Conservation (phyloP, 129 eudicot species). For the Pittosporum tobira region DNA sequence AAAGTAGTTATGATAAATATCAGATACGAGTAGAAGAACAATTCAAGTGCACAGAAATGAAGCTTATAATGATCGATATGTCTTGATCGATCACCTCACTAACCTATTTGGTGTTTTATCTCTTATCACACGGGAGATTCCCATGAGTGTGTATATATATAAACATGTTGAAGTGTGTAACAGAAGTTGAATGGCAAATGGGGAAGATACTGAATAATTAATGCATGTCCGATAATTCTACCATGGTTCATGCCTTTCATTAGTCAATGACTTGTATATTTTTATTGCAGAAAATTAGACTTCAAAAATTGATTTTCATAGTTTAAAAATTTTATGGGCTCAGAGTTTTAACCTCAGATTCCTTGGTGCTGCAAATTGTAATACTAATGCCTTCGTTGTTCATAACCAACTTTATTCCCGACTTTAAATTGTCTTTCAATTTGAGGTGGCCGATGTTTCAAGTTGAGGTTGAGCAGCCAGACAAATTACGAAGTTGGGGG, state of each 20-base stretch:
- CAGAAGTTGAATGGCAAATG: not conserved
- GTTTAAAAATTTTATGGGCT: not conserved
- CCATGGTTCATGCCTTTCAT: not conserved
- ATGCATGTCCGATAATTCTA: not conserved
- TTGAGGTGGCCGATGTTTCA: too few relatives aligned
- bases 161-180: not conserved
- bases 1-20: not conserved
- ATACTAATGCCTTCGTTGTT: not conserved
- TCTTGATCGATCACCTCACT: conserved; percentile 2
- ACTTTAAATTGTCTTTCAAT: not conserved
- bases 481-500: not conserved
- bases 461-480: too few relatives aligned
- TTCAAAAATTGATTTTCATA: too few relatives aligned
- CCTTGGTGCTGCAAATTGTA: not conserved
- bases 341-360: not conserved
- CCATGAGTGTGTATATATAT: not conserved
- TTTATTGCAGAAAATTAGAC: too few relatives aligned
- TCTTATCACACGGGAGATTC: not conserved
- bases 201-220: not conserved
- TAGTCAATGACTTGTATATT: too few relatives aligned
- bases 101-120: not conserved
- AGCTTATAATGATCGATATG: not conserved
- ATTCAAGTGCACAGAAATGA: not conserved
- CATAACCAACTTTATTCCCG: too few relatives aligned
- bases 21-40: not conserved